A percentile compares a stretch with the other conserved stretches of the same genome.
Evolutionary conservation across 176 grass and related monocot species (phyloP).

Genomic region (Canna indica): DNA sequence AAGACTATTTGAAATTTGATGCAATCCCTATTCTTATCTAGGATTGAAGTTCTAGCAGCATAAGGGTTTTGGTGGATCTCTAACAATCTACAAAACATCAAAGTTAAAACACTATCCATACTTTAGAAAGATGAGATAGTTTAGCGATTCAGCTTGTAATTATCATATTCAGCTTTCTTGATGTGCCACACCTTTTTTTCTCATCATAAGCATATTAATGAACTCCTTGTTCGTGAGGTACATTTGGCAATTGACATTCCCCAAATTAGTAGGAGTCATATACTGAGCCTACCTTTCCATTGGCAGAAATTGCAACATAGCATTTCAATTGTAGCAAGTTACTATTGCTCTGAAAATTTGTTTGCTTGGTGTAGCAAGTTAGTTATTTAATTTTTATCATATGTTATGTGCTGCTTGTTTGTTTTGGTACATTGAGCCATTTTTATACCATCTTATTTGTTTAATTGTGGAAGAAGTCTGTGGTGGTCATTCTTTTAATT

Average conservation of each 20-base stretch:
- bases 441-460: not conserved
- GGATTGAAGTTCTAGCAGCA: not conserved
- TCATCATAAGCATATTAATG: not conserved
- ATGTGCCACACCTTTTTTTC: not conserved
- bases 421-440: no score
- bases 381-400: no score
- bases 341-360: not conserved
- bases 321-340: not conserved
- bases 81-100: not conserved
- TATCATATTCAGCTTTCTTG: not conserved
- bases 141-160: not conserved
- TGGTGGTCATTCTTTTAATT: constrained; percentile 16
- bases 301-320: no score
- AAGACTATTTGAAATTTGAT: not conserved
- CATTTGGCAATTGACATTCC: not conserved
- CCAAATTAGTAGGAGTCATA: not conserved
- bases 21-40: not conserved
- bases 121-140: not conserved
- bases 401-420: no score
- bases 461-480: not conserved
- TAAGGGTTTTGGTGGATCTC: not conserved
- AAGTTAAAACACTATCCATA: not conserved
- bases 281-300: not conserved
- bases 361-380: not conserved
- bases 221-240: not conserved